A percentile compares a stretch with the other conserved stretches of the same genome.
These are phyloP conservation scores for Madurella fahalii DNA, from an alignment of 2,329 filamentous ascomycete genomes.

Conservation along the genomic window DNA sequence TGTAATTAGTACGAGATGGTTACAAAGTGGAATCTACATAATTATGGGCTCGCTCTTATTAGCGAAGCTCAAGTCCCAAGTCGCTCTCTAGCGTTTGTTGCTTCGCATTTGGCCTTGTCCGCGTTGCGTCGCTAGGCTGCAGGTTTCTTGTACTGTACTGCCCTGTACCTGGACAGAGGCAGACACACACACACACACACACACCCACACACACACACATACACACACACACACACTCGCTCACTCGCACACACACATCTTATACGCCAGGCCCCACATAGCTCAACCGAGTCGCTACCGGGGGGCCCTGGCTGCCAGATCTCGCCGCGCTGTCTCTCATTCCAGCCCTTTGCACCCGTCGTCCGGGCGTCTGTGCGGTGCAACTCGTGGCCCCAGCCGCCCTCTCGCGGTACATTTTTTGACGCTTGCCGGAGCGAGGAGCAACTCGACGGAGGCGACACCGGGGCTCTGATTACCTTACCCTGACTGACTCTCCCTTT, in stretches of 20 bases:
- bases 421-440: constrained; percentile 18
- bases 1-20: neutral
- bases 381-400: constrained; percentile 11
- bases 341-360: constrained; percentile 14
- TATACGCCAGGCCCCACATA: neutral
- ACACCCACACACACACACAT: too few species aligned
- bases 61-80: too few species aligned
- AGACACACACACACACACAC: too few species aligned
- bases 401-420: constrained; percentile 7
- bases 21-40: neutral
- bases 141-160: too few species aligned
- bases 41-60: too few species aligned
- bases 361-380: constrained; percentile 19
- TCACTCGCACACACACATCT: neutral
- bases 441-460: constrained; percentile 8
- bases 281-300: neutral
- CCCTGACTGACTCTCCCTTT: neutral
- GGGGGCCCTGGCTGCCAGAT: constrained; percentile 15
- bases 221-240: too few species aligned
- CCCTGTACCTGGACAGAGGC: too few species aligned
- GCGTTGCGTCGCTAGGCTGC: too few species aligned
- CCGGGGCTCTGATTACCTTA: constrained; percentile 10
- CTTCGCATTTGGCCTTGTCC: too few species aligned
- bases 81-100: too few species aligned
- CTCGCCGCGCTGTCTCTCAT: constrained; percentile 13